phyloP scores from a whole-genome alignment of 352 stramenopile species.

The Pythium pyrilobum region DNA sequence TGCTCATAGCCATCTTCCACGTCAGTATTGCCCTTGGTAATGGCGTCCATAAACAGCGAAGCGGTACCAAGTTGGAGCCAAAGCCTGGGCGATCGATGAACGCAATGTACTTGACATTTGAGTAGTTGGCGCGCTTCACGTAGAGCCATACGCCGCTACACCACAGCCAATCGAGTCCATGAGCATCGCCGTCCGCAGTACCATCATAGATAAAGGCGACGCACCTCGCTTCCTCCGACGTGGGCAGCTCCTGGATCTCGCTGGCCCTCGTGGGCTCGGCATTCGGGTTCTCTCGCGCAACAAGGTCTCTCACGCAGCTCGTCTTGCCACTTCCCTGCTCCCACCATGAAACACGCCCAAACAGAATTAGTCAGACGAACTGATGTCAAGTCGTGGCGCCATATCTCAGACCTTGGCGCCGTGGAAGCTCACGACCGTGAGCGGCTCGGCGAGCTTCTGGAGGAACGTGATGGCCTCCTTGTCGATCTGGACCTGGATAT shows the following conservation, averaged over 20 bases:
- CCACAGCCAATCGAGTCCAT: neutral
- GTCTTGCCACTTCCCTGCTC: constrained; percentile 56
- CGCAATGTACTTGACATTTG: constrained; percentile 68
- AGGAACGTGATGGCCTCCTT: constrained; percentile 69
- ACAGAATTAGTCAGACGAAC: too few species aligned
- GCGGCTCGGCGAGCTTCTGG: constrained; percentile 54
- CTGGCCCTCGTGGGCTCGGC: neutral
- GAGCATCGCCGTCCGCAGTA: too few species aligned
- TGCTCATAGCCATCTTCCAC: constrained; percentile 19
- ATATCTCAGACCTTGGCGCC: constrained; percentile 34
- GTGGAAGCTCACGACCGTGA: constrained; percentile 70
- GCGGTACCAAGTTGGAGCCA: constrained; percentile 19
- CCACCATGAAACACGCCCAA: too few species aligned
- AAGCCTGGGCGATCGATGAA: constrained; percentile 59
- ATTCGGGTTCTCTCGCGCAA: constrained; percentile 23
- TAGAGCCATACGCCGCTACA: constrained; percentile 63
- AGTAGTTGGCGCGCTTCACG: constrained; percentile 54
- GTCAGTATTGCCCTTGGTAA: too few species aligned
- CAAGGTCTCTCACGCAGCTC: constrained; percentile 30
- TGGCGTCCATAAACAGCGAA: neutral
- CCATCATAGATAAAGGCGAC: neutral
- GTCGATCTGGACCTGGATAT: constrained; percentile 68
- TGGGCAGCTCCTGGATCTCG: constrained; percentile 1
- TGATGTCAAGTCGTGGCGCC: too few species aligned
- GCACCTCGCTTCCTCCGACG: constrained; percentile 1